A percentile compares a stretch with the other conserved stretches of the same genome.
These are phyloP conservation scores for Akanthomyces dipterigenus DNA, from an alignment of 2,329 filamentous ascomycete species.

Conservation along the genomic window DNA sequence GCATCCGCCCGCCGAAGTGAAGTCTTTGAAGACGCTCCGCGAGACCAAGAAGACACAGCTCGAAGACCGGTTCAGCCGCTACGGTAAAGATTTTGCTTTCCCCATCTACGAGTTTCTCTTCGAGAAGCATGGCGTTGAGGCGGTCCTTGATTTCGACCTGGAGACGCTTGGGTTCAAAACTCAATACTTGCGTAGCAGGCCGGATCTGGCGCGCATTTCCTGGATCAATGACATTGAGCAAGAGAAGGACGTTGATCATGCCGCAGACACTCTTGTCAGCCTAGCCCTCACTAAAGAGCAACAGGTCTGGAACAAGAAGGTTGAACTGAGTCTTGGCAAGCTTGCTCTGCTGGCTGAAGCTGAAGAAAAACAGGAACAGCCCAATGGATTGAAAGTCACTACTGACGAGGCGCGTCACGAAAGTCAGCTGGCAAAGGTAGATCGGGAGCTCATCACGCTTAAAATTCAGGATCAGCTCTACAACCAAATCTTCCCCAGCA, in stretches of 20 bases:
- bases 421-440: conserved; percentile 44
- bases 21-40: conserved; percentile 28
- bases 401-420: conserved; percentile 32
- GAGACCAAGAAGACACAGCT: conserved; percentile 37
- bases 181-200: conserved; percentile 65
- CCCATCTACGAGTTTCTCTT: conserved; percentile 78
- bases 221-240: conserved; percentile 92
- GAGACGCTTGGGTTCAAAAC: conserved; percentile 68
- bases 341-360: conserved; percentile 64
- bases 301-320: conserved; percentile 87
- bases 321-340: conserved; percentile 85
- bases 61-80: conserved; percentile 54
- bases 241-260: conserved; percentile 67
- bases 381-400: conserved; percentile 32
- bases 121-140: conserved; percentile 55
- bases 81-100: conserved; percentile 61
- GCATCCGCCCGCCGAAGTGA: conserved; percentile 22
- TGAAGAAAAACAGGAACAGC: conserved; percentile 24
- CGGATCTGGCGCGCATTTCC: conserved; percentile 67
- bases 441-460: conserved; percentile 61
- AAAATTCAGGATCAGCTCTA: conserved; percentile 76
- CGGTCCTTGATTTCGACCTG: conserved; percentile 63
- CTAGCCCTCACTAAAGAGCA: conserved; percentile 66
- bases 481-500: conserved; percentile 59
- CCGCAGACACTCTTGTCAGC: conserved; percentile 62